Conservation (phyloP, 2,329 filamentous ascomycete genomes). For the Diaporthe humulicola region DNA sequence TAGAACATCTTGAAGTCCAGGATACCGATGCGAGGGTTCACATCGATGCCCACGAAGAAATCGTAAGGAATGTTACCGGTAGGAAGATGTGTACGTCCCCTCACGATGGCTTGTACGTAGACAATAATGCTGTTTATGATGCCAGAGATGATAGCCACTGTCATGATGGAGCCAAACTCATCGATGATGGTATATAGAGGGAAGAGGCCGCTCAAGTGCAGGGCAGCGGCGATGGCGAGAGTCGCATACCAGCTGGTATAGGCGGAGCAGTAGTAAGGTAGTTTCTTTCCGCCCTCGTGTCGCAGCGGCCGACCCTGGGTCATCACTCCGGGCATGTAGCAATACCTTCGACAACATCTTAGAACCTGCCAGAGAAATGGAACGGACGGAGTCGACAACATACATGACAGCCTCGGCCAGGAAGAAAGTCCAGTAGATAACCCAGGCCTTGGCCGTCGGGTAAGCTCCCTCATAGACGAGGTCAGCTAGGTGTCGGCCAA, state of each 20-base stretch:
- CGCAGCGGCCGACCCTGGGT: conserved; percentile 89
- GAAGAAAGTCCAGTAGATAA: conserved; percentile 95
- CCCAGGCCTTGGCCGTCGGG: conserved; percentile 85
- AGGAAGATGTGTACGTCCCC: conserved; percentile 92
- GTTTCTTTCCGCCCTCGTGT: conserved; percentile 85
- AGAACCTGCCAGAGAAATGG: not conserved
- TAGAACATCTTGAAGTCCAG: conserved; percentile 96
- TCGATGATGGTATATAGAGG: conserved; percentile 93
- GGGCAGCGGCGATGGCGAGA: conserved; percentile 74
- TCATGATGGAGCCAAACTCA: conserved; percentile 93
- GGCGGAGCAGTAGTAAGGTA: conserved; percentile 95
- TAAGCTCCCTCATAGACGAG: conserved; percentile 88
- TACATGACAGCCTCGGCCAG: conserved; percentile 87
- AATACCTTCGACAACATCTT: not conserved
- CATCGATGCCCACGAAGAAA: conserved; percentile 91
- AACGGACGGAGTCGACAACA: conserved; percentile 54
- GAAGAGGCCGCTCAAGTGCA: conserved; percentile 89
- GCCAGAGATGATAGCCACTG: conserved; percentile 93
- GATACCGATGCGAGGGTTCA: conserved; percentile 85
- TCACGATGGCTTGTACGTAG: conserved; percentile 85
- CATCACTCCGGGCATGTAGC: conserved; percentile 85
- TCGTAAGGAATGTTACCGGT: conserved; percentile 85
- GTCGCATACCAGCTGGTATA: conserved; percentile 90
- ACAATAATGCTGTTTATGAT: conserved; percentile 86
- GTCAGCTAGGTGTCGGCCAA: conserved; percentile 76